Base-by-base conservation (phyloP, 331 rosid species). In the Cucumis variabilis region DNA sequence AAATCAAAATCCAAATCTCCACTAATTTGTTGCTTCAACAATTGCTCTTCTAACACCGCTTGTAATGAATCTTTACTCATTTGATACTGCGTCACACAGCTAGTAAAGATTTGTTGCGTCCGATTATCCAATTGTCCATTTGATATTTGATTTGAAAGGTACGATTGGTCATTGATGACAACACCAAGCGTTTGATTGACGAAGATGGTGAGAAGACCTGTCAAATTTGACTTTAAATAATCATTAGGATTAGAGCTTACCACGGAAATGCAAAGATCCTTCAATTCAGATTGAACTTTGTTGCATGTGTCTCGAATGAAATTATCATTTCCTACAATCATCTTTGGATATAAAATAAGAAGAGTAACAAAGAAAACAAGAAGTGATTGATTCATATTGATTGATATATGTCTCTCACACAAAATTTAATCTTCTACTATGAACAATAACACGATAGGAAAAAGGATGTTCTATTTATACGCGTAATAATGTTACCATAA, bases 221-320 rank as follows among this genome's bases (percentile, higher is more conserved):
- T 77, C 83, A 77, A 77, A 48, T 77, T 77, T 15, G 63, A 48
- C 63, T 77, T 77, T 7, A 77, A 24, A 77, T 48, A 21, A 6
- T 77, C 37, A 0, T 15, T 20, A 77, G 83, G 21, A 1, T 77
- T 24, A 15, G 83, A 77, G 13, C 16, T 5, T n/a, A 77, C n/a
- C 83, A 77, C 62, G 14, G 63, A 77, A 77, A 48, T 24, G 37
- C 83, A 77, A n/a, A 77, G 13, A 77, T 77, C 63, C n/a, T 77
- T 77, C 37, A 48, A 14, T 0, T 77, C 83, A 37, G 44, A 4
- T n/a, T n/a, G 14, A 1, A 37, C 24, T 48, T 1, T 48, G 37
- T 77, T 24, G 83, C 83, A 77, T 3, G 23, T 77, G 20, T 48
- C 13, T 14, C 1, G 11, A n/a, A 50, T 6, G 5, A 48, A 77